Evolutionary conservation across 805 yeast species (phyloP).

Genomic region (Metschnikowia reukaufii): DNA sequence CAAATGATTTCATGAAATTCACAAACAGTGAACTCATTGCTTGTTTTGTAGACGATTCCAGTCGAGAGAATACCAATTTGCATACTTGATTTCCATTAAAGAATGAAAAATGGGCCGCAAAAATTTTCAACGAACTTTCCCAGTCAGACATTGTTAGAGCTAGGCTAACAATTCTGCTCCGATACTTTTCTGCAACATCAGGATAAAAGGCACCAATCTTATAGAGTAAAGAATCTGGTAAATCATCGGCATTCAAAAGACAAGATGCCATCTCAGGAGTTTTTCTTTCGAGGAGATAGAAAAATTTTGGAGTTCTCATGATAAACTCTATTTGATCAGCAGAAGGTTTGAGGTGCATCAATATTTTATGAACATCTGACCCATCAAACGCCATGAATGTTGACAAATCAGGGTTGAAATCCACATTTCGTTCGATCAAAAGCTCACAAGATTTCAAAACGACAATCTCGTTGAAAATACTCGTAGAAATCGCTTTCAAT

Average conservation of each 20-base stretch:
- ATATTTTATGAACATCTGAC: constrained; percentile 8
- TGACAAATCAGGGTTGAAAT: constrained; percentile 11
- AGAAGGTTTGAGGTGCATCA: constrained; percentile 5
- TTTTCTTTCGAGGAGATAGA: constrained; percentile 12
- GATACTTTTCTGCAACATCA: constrained; percentile 12
- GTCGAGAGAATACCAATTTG: constrained; percentile 23
- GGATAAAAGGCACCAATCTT: constrained; percentile 15
- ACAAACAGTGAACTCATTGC: constrained; percentile 29
- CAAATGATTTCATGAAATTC: constrained; percentile 23
- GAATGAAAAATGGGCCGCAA: constrained; percentile 12
- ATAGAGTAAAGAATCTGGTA: constrained; percentile 17
- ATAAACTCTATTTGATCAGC: constrained; percentile 10
- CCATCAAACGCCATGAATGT: constrained; percentile 11
- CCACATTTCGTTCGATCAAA: constrained; percentile 5
- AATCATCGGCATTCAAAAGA: constrained; percentile 1
- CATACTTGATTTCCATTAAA: constrained; percentile 18
- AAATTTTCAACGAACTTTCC: constrained; percentile 22
- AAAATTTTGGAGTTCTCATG: constrained; percentile 7
- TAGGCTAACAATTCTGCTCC: constrained; percentile 13
- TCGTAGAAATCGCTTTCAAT: constrained; percentile 9
- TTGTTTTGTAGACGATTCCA: constrained; percentile 28
- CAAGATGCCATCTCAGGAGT: constrained; percentile 2
- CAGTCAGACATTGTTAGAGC: constrained; percentile 20
- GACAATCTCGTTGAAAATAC: constrained; percentile 12
- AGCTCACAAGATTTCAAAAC: constrained; percentile 8